Conservation (phyloP, 371 early-diverging fungal genomes). For the Mortierella sp. region DNA sequence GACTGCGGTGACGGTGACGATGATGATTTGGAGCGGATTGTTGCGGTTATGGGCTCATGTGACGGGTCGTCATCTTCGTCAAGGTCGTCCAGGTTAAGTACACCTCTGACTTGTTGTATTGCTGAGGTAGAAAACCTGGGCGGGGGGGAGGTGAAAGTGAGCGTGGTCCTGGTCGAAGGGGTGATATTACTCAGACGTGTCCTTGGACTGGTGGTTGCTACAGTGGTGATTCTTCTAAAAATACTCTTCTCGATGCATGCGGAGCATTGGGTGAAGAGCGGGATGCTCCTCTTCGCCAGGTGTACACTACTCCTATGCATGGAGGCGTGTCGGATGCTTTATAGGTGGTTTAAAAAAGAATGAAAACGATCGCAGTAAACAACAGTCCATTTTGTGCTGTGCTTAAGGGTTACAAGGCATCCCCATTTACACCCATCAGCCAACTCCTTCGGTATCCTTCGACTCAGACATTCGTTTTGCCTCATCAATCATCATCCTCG, state of each 20-base stretch:
- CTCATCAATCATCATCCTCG: too few relatives aligned
- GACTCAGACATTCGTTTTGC: too few relatives aligned
- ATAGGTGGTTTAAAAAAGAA: background rate
- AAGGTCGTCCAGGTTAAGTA: slow-evolving; percentile 17
- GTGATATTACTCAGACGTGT: too few relatives aligned
- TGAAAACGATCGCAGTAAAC: too few relatives aligned
- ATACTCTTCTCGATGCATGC: background rate
- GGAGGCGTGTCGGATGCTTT: background rate
- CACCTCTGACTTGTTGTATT: slow-evolving; percentile 3
- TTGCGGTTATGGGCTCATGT: background rate
- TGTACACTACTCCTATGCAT: background rate
- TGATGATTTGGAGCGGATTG: background rate
- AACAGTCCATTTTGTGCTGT: too few relatives aligned
- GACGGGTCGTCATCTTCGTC: slow-evolving; percentile 1
- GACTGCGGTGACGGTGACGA: slow-evolving; percentile 1
- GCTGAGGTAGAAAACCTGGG: slow-evolving; percentile 24
- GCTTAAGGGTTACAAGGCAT: too few relatives aligned
- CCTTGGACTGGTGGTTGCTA: too few relatives aligned
- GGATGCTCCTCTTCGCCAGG: background rate
- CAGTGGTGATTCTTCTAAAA: background rate
- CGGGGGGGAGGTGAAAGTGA: too few relatives aligned
- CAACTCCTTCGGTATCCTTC: too few relatives aligned
- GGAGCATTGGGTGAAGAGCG: background rate
- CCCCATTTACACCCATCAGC: too few relatives aligned
- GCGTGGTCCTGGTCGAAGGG: too few relatives aligned